Conservation (phyloP, 805 yeast species). For the Candida sanyiensis region DNA sequence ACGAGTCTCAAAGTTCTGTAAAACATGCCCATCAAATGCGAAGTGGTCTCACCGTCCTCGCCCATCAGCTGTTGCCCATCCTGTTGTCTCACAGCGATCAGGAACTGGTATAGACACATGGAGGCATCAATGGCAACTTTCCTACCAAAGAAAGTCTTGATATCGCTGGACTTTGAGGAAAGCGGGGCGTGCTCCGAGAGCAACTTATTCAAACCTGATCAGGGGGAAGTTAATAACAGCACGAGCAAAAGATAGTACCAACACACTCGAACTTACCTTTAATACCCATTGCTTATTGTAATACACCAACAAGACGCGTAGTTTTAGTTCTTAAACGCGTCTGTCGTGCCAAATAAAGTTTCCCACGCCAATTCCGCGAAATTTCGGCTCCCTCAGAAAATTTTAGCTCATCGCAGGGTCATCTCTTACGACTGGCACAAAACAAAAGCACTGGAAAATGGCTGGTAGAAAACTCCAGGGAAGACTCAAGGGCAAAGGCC, state of each 20-base stretch:
- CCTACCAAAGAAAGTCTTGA: slow-evolving; percentile 83
- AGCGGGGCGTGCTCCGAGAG: slow-evolving; percentile 85
- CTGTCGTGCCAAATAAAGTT: neutral
- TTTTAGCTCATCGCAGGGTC: too few relatives aligned
- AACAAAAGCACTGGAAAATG: neutral
- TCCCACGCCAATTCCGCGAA: too few relatives aligned
- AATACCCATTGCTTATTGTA: slow-evolving; percentile 39
- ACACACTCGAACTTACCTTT: slow-evolving; percentile 33
- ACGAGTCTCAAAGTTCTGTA: slow-evolving; percentile 88
- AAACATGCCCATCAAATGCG: slow-evolving; percentile 95
- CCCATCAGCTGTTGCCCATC: slow-evolving; percentile 92
- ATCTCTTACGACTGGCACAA: too few relatives aligned
- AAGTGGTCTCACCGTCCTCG: slow-evolving; percentile 86
- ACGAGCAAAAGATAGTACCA: neutral
- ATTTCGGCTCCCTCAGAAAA: too few relatives aligned
- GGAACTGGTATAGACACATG: slow-evolving; percentile 92
- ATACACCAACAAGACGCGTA: neutral
- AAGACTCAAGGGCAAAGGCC: slow-evolving; percentile 16
- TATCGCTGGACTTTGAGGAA: slow-evolving; percentile 71
- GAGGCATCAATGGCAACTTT: slow-evolving; percentile 97
- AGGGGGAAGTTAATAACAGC: neutral
- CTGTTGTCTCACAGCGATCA: slow-evolving; percentile 93
- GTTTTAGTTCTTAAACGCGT: neutral
- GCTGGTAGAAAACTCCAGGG: slow-evolving; percentile 16
- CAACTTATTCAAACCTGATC: slow-evolving; percentile 72